Conservation (phyloP, 2,329 filamentous ascomycete genomes). For the Dendryphion nanum region DNA sequence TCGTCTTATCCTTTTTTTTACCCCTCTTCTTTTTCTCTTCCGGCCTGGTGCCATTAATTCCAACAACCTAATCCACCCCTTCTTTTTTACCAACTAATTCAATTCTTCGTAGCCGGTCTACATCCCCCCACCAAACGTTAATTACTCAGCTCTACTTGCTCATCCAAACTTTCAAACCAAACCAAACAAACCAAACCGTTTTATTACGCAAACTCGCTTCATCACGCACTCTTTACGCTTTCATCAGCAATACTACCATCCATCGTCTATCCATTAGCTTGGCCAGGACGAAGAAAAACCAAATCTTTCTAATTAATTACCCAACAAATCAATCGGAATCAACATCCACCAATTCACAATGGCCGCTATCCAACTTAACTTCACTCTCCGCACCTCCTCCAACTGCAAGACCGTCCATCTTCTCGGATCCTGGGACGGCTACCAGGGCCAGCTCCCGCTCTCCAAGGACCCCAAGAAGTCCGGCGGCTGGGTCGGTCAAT, state of each 20-base stretch:
- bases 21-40: slow-evolving; percentile 33
- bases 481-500: slow-evolving; percentile 92
- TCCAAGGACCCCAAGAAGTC: slow-evolving; percentile 88
- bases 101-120: slow-evolving; percentile 44
- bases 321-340: slow-evolving; percentile 23
- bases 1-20: slow-evolving; percentile 43
- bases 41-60: slow-evolving; percentile 46
- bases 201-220: slow-evolving; percentile 28
- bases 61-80: slow-evolving; percentile 7
- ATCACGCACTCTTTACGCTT: slow-evolving; percentile 32
- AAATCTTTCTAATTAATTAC: slow-evolving; percentile 18
- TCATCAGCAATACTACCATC: slow-evolving; percentile 33
- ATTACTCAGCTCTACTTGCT: slow-evolving; percentile 49
- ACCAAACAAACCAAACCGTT: slow-evolving; percentile 10
- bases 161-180: slow-evolving; percentile 28
- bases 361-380: slow-evolving; percentile 91
- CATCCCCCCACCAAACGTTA: slow-evolving; percentile 25
- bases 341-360: slow-evolving; percentile 50
- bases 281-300: slow-evolving; percentile 30
- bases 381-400: slow-evolving; percentile 91
- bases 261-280: slow-evolving; percentile 39
- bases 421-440: slow-evolving; percentile 98
- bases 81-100: slow-evolving; percentile 35
- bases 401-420: slow-evolving; percentile 97
- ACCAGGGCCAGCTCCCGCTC: slow-evolving; percentile 89